These are phyloP conservation scores for Fusarium pseudocircinatum DNA, from an alignment of 2,329 filamentous ascomycete genomes.

Conservation along the genomic window DNA sequence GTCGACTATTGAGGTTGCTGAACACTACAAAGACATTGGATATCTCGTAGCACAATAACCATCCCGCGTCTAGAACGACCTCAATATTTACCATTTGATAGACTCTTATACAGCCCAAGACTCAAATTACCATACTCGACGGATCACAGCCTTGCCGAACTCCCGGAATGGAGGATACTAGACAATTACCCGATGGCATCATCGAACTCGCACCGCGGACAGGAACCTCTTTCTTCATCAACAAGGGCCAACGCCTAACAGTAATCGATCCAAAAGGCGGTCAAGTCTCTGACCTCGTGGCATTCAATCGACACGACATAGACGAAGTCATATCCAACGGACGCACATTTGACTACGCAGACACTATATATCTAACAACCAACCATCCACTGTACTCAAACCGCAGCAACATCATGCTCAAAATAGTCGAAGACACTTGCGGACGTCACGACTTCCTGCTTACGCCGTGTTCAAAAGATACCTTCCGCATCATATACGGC, in stretches of 20 bases:
- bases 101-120: background rate
- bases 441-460: background rate
- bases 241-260: background rate
- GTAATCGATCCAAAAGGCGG: background rate
- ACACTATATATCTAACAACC: background rate
- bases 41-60: background rate
- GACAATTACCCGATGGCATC: background rate
- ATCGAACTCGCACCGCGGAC: background rate
- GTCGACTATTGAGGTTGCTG: fast-evolving
- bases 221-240: background rate
- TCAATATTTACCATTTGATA: background rate
- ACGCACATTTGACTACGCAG: background rate
- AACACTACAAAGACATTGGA: background rate
- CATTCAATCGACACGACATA: background rate
- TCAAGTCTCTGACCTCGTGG: background rate
- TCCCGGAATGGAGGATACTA: background rate
- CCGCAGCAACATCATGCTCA: background rate
- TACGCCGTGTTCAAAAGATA: background rate
- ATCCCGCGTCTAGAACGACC: fast-evolving
- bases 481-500: background rate
- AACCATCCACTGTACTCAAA: background rate
- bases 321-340: background rate
- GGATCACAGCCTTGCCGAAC: background rate
- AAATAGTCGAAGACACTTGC: background rate
- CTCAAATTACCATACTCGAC: background rate